Evolutionary conservation across 495 filamentous ascomycete genomes (phyloP).

Genomic region (Neurospora hispaniola): DNA sequence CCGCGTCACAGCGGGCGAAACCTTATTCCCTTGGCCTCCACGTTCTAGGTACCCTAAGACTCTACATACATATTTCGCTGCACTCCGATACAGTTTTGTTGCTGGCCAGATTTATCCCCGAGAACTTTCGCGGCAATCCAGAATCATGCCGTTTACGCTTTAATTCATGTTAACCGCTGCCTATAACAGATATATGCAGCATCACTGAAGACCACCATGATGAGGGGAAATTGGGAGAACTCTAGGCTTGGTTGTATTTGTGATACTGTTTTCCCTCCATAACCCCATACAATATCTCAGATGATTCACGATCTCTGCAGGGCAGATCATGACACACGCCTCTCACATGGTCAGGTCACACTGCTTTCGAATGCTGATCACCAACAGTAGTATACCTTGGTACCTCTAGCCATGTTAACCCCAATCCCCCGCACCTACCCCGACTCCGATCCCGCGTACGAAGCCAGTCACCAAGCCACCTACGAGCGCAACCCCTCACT

Average conservation of each 20-base stretch:
- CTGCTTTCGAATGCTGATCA: background rate
- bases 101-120: background rate
- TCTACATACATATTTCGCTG: background rate
- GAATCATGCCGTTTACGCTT: background rate
- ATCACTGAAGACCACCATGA: background rate
- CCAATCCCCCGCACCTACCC: constrained; percentile 11
- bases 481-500: constrained; percentile 13
- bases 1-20: background rate
- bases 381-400: background rate
- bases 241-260: background rate
- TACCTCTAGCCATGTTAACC: constrained; percentile 5
- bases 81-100: background rate
- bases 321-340: background rate
- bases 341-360: background rate
- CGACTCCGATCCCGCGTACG: constrained; percentile 12
- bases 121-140: background rate
- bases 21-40: background rate
- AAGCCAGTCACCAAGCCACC: constrained; percentile 14
- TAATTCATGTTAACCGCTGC: background rate
- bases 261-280: background rate
- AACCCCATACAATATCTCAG: background rate
- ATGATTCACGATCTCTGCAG: too few relatives aligned
- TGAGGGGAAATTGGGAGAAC: background rate
- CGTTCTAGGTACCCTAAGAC: background rate
- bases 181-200: background rate